Base-by-base conservation (phyloP, 1,284 basidiomycete species). In the Cutaneotrichosporon sp. region DNA sequence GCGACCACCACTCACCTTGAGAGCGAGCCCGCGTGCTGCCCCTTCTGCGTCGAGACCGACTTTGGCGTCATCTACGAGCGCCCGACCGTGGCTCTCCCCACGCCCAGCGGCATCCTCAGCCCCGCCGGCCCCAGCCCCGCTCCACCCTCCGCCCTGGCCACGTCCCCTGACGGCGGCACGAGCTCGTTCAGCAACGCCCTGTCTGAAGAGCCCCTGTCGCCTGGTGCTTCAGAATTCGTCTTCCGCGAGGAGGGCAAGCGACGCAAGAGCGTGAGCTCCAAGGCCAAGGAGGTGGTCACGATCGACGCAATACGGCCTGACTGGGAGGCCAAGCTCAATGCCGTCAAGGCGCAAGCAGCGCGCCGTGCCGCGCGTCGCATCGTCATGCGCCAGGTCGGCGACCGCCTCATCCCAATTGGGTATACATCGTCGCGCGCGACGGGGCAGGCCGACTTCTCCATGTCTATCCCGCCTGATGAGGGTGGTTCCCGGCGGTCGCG, bases 371-470 rank as follows among this genome's bases (percentile, higher is more conserved):
- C 97, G 73, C 85, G 95, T 69, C 85, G 97, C 38, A 97, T 99
- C 74, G 91, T 99, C 59, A 98, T 99, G 93, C 88, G 97, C 50
- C 94, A 98, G 78, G 93, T 98, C 24, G 97, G 97, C 50, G 97
- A 98, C 77, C 86, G 94, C 18, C 87, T 99, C 50, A 91, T 99
- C 58, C 95, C 95, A 24, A 91, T 99, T 36, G 95, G 95, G 27
- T 91, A 97, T 64, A 95, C 93, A 46, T 80, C 79, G 5, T 73
- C 79, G 5, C 72, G 80, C 5, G 75, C 75, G 9, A 72, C 79
- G 25, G 73, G 72, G 4, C 71, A 70, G n/a, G 74, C 76, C 36
- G 76, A 78, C 61, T 76, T 78, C 59, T 75, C 73, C 67, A 77
- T 73, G 72, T 75, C 72, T 18, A 56, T 72, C 45, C 62, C 67